A percentile compares a stretch with the other conserved stretches of the same genome.
These are phyloP conservation scores for Fusarium sp. DNA, from an alignment of 2,329 filamentous ascomycete species.

Conservation along the genomic window DNA sequence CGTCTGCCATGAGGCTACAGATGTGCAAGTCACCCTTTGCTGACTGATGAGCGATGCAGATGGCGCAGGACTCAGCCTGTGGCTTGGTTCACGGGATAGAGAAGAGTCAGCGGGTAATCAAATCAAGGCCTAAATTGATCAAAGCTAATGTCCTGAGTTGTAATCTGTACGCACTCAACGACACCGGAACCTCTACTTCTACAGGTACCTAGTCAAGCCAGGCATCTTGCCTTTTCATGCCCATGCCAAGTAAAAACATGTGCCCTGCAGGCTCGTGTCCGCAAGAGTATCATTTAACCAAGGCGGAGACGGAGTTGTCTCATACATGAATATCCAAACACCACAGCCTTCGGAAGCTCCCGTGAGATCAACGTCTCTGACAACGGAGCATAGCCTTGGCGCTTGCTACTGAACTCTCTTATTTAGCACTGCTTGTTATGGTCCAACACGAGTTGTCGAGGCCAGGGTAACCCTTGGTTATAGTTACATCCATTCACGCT, in stretches of 20 bases:
- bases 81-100: slow-evolving; percentile 11
- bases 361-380: slow-evolving; percentile 23
- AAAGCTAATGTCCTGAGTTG: no score
- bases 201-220: no score
- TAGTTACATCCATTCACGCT: neutral
- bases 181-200: no score
- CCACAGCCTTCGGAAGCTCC: slow-evolving; percentile 27
- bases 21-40: no score
- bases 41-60: neutral
- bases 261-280: neutral
- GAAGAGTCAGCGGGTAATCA: neutral
- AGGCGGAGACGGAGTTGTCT: neutral
- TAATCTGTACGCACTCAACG: no score
- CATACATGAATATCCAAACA: neutral
- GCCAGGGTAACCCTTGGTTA: neutral
- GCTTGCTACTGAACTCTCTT: slow-evolving; percentile 30
- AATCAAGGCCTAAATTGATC: neutral
- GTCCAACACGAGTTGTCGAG: slow-evolving; percentile 3
- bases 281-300: neutral
- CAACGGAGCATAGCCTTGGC: slow-evolving; percentile 15
- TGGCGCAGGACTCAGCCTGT: slow-evolving; percentile 15
- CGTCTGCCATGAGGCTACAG: no score
- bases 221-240: neutral
- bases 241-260: neutral
- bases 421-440: slow-evolving; percentile 19